Evolutionary conservation across 768 basidiomycete species (phyloP), one percentile per base, ranked within the genome.

Genomic region (Calocera cornea): DNA sequence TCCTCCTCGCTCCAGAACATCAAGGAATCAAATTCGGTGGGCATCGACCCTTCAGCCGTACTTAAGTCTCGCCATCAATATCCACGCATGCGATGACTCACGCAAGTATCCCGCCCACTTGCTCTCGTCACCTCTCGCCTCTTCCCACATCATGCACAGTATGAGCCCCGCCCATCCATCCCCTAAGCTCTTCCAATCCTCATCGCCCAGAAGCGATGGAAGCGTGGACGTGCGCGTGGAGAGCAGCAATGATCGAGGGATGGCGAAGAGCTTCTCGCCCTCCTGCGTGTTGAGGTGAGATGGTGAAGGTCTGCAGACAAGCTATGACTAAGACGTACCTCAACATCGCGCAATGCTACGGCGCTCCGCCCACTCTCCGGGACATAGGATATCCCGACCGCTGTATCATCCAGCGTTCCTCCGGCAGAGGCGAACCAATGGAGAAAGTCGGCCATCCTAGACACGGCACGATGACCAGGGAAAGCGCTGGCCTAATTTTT

Each of bases 131-230:
- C 86, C 86, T 70, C 81, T 81, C 2, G 86, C 83, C 66, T 83
- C 84, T 76, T 99, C 97, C 90, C 91, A 97, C 89, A 98, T 92
- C 86, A 99, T 88, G 70, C 87, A 90, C 41, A 98, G 79, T 68
- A 99, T 97, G 50, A 97, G 78, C 1, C 89, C 88, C 0, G 83
- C 79, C 97, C 97, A 99, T 8, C 92, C 87, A 67, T 83, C 77
- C 64, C 87, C 80, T 68, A 97, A 75, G 27, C 75, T 76, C 70
- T 78, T 83, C 94, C 94, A 97, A 34, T 81, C 82, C 12, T 81
- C 79, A 7, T 77, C 64, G 19, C 88, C 86, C 54, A 97, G 80
- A 1, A 80, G 78, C 17, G 75, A 65, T 0, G 86, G 86, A 0
- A 98, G 82, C 0, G 76, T 66, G 0, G 88, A 92, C 1, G 91